Percentiles rank a stretch among this genome's conserved stretches.
These are phyloP conservation scores for Penicillium parvum DNA, from an alignment of 495 filamentous ascomycete species.

Conservation along the genomic window DNA sequence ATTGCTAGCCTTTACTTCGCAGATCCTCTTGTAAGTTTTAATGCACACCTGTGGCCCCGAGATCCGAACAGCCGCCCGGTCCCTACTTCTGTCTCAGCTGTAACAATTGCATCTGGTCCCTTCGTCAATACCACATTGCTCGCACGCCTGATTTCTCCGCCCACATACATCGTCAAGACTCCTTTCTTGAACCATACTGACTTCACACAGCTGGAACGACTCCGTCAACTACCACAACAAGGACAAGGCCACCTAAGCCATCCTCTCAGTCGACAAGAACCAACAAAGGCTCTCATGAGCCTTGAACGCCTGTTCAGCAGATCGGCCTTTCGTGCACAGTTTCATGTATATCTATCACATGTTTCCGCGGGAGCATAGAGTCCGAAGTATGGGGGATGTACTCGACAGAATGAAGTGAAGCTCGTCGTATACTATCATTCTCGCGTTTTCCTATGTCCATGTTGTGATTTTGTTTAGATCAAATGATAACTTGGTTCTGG, in stretches of 20 bases:
- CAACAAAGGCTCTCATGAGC: slow-evolving; percentile 1
- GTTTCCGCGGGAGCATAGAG: slow-evolving; percentile 16
- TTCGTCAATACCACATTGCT: too few species aligned
- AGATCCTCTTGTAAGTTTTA: slow-evolving; percentile 65
- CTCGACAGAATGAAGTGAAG: slow-evolving; percentile 18
- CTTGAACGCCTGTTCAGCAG: slow-evolving; percentile 7
- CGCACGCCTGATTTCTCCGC: too few species aligned
- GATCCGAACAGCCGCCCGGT: background rate
- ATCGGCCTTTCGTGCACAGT: slow-evolving; percentile 11
- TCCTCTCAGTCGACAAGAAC: slow-evolving; percentile 2
- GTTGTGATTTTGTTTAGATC: slow-evolving; percentile 6
- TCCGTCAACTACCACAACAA: slow-evolving; percentile 95
- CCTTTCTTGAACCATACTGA: slow-evolving; percentile 21
- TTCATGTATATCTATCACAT: slow-evolving; percentile 27
- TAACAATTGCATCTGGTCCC: background rate
- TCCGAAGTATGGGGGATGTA: slow-evolving; percentile 8
- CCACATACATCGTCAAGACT: background rate
- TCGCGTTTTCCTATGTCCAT: slow-evolving; percentile 11
- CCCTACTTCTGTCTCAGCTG: background rate
- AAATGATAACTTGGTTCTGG: slow-evolving; percentile 5
- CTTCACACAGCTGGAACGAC: slow-evolving; percentile 77
- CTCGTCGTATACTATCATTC: slow-evolving; percentile 19
- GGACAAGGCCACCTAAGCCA: slow-evolving; percentile 61
- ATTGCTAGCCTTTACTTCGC: slow-evolving; percentile 28
- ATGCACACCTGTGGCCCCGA: background rate